Base-by-base conservation (phyloP, 305 asterid species). In the Withania somnifera region DNA sequence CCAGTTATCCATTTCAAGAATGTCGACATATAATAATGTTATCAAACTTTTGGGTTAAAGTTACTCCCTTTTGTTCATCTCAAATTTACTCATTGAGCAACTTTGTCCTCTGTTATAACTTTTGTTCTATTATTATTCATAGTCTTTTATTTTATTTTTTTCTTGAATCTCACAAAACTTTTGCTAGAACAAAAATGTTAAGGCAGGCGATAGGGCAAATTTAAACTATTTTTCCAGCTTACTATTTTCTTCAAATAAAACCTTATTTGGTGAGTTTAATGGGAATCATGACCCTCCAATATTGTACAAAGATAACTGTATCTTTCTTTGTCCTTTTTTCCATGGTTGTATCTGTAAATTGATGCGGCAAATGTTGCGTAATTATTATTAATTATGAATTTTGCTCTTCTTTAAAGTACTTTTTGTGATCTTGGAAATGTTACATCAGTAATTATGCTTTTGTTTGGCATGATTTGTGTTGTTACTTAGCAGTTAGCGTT, bases 281-380 rank as follows among this genome's bases (percentile, higher is more conserved):
- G 5, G 17, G 28, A 53, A 53, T 36, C 40, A 40, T 20, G 36
- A 4, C n/a, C 32, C 36, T 42, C 78, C 78, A 13, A 71, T 71
- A 34, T n/a, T 34, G 57, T 42, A 64, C 50, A 34, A 63, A 17
- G 45, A 77, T 51, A 54, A 68, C 79, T 69, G 42, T 82, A 64
- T 81, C 81, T 67, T 86, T 87, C 45, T 83, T 28, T 85, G 60
- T 67, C 77, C 77, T 9, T 87, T 89, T 89, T 91, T 92, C 82
- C 94, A 92, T 92, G 97, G 90, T 51, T 89, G 89, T 84, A 51
- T 61, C 84, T 79, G n/a, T 24, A 69, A 53, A 58, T 57, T 83
- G 86, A 84, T 85, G 86, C 91, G 85, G 47, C 87, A 79, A 93
- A 89, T 90, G 97, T 90, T 91, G 78, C 89, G 91, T 86, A 85